These are phyloP conservation scores for Ustilago curta DNA, from an alignment of 1,284 basidiomycete genomes.

Conservation along the genomic window DNA sequence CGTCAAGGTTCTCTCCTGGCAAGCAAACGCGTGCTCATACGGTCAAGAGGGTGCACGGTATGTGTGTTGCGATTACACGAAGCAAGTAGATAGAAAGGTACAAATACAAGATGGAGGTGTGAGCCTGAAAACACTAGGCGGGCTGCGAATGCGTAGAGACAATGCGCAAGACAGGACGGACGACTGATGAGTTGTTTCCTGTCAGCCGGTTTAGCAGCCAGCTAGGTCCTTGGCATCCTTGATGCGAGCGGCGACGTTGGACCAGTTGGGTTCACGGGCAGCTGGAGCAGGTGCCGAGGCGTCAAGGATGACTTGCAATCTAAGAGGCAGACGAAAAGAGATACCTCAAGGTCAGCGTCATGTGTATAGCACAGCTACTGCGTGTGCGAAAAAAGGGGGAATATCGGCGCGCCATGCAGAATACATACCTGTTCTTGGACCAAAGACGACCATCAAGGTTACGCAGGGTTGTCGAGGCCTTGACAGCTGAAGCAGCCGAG, in stretches of 20 bases:
- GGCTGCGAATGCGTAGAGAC: conserved; percentile 17
- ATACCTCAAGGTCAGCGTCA: conserved; percentile 4
- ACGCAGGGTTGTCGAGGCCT: conserved; percentile 34
- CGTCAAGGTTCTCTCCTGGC: background rate
- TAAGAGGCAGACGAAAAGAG: background rate
- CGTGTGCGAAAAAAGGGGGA: background rate
- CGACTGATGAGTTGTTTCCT: background rate
- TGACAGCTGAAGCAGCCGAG: conserved; percentile 34
- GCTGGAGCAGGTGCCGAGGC: conserved; percentile 30
- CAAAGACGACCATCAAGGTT: conserved; percentile 45
- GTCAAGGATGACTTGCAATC: conserved; percentile 42
- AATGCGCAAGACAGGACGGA: background rate
- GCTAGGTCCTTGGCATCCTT: conserved; percentile 48
- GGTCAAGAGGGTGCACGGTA: background rate
- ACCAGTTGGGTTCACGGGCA: conserved; percentile 44
- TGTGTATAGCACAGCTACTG: background rate
- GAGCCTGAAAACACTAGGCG: conserved; percentile 7
- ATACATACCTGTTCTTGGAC: conserved; percentile 47
- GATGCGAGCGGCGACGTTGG: conserved; percentile 42
- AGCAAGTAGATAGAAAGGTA: conserved; percentile 19
- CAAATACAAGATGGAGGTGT: conserved; percentile 28
- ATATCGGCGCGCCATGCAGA: too few relatives aligned
- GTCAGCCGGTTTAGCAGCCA: conserved; percentile 28
- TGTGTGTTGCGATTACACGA: conserved; percentile 14
- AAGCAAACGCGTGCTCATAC: background rate